Base-by-base conservation (phyloP, 495 filamentous ascomycete species). In the Beverwykella pulmonaria region DNA sequence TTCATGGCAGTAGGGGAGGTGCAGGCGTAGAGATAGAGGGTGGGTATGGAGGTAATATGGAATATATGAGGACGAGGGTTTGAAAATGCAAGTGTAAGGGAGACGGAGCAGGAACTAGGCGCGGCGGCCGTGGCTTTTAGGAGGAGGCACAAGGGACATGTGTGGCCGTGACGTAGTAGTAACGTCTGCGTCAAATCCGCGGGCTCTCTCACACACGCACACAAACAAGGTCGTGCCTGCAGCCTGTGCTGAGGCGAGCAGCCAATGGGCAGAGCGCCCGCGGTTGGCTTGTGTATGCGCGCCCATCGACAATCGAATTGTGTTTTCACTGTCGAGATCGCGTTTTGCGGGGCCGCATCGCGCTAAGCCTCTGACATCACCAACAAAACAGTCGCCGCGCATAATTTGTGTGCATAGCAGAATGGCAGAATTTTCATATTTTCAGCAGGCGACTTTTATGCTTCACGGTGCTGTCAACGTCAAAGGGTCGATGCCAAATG, bases 1-100 rank as follows among this genome's bases (percentile, higher is more conserved):
- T 86, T 93, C 92, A 96, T 96, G 54, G 26, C 61, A 48, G 20
- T 29, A 19, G 34, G n/a, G 2, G 23, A 3, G 17, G 15, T 44
- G 39, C 17, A 44, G 8, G 15, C 6, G 39, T n/a, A 3, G 39
- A 2, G 17, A 14, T 9, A 44, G 8, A n/a, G 39, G 8, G 32
- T 12, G 32, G 15, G 17, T 44, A 2, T 9, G 17, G 17, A n/a
- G 44, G 25, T 61, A 64, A 56, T 64, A 54, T 63, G 44, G 47
- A 36, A 41, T 39, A 63, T 14, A 50, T 53, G 30, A 60, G 52
- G 52, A 15, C 12, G 48, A 41, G 50, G 54, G 32, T 41, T 29
- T 52, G 36, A 23, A 15, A 29, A 20, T 32, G 26, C 36, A n/a
- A 20, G 26, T 10, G 50, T 58, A 52, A 23, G 19, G 44, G 46